Evolutionary conservation across 2,329 filamentous ascomycete genomes (phyloP), one percentile per base, ranked within the genome.

Genomic region (Pseudonectria buxi): DNA sequence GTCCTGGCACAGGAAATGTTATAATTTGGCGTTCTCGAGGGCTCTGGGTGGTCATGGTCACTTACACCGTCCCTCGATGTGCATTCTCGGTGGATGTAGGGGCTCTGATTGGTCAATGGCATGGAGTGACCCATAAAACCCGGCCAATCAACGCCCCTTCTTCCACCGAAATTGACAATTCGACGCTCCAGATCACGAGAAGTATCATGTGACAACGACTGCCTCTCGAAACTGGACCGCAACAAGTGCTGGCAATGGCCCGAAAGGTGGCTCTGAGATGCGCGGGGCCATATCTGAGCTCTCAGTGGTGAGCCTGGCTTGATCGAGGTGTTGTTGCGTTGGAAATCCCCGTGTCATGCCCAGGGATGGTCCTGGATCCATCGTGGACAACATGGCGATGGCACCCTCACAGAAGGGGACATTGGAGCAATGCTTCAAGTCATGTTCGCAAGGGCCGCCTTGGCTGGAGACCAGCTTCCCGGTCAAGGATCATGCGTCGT

Each of bases 21-120:
- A 62, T 63, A 62, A 61, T 59, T 53, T 55, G 57, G 53, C 52
- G 49, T 57, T 49, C 49, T 50, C 50, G 53, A 52, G 54, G 57
- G 49, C 50, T 61, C 56, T 60, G 51, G 49, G 53, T 48, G 50
- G 48, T 50, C 46, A 49, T 40, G 27, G 52, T 51, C 40, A 63
- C 61, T 63, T 63, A 63, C 61, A 63, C 59, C 55, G 55, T 56
- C 57, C 35, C 47, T 47, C 45, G 34, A 42, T 47, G 46, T 37
- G 50, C 53, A 54, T 55, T 56, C 46, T 54, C 55, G 55, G 54
- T 58, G 46, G 26, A 32, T 34, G 37, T 45, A 29, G 46, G 50
- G 47, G 39, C 25, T 11, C 14, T 56, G 50, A 45, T 47, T 47
- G 45, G 45, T 29, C 22, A 4, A n/a, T 18, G 10, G 18, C 24